These are phyloP conservation scores for Eurotiales sp. DNA, from an alignment of 2,329 filamentous ascomycete species.

Conservation along the genomic window DNA sequence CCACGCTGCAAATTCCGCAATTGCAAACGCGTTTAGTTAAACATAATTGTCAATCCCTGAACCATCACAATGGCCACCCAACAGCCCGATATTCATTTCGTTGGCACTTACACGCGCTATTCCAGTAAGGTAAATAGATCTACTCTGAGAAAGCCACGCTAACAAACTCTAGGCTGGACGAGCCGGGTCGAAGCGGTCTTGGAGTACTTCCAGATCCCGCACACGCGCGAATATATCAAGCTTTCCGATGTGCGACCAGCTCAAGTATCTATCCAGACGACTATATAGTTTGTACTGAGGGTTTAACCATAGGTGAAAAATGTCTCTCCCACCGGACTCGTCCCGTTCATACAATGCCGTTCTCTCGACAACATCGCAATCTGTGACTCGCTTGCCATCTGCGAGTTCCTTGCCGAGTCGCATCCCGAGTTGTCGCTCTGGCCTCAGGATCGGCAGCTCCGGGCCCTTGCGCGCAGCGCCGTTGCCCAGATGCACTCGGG, in stretches of 20 bases:
- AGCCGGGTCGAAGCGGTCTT: slow-evolving; percentile 30
- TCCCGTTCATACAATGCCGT: slow-evolving; percentile 25
- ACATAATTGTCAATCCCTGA: too few relatives aligned
- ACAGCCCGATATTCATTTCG: slow-evolving; percentile 23
- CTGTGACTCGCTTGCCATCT: slow-evolving; percentile 31
- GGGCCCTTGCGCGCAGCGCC: slow-evolving; percentile 30
- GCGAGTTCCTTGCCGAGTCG: slow-evolving; percentile 32
- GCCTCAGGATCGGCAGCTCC: slow-evolving; percentile 29
- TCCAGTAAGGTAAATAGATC: slow-evolving; percentile 24
- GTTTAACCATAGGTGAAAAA: slow-evolving; percentile 17
- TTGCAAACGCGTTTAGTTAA: too few relatives aligned
- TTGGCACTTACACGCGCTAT: slow-evolving; percentile 30
- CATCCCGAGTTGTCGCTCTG: slow-evolving; percentile 27
- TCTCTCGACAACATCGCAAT: slow-evolving; percentile 22
- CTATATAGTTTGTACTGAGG: not conserved
- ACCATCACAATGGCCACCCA: not conserved
- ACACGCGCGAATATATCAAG: slow-evolving; percentile 22
- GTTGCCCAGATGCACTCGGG: slow-evolving; percentile 35
- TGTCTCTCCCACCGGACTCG: slow-evolving; percentile 27
- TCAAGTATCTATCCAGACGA: not conserved
- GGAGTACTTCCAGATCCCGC: slow-evolving; percentile 32
- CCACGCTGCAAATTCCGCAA: too few relatives aligned
- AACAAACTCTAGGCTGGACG: slow-evolving; percentile 29
- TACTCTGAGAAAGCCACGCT: not conserved
- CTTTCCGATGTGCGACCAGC: slow-evolving; percentile 24